phyloP scores from a whole-genome alignment of 805 yeast genomes.

The Kuraishia piskuri region DNA sequence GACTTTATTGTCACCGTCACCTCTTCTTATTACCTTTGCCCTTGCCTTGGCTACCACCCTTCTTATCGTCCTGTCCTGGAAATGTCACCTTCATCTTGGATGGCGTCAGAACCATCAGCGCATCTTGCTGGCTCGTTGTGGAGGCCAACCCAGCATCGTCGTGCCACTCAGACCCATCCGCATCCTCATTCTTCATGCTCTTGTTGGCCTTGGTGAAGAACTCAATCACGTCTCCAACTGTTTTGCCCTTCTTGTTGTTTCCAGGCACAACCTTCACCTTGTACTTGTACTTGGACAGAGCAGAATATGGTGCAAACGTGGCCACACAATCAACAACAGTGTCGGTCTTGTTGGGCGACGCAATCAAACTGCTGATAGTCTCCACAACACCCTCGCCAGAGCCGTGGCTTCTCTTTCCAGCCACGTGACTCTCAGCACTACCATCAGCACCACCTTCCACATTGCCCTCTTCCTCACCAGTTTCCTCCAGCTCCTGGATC shows the following conservation, averaged over 20 bases:
- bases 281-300: conserved; percentile 66
- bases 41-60: conserved; percentile 10
- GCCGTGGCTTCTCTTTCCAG: background rate
- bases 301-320: conserved; percentile 88
- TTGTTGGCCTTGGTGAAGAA: conserved; percentile 35
- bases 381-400: background rate
- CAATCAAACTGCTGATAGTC: conserved; percentile 18
- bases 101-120: conserved; percentile 60
- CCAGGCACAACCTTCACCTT: conserved; percentile 81
- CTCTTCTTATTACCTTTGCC: conserved; percentile 17
- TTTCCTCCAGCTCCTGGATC: conserved; percentile 18
- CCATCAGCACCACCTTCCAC: conserved; percentile 4
- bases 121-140: conserved; percentile 52
- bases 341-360: conserved; percentile 42
- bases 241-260: conserved; percentile 79
- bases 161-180: conserved; percentile 52
- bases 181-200: conserved; percentile 8
- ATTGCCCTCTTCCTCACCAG: conserved; percentile 8
- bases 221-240: conserved; percentile 59
- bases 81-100: conserved; percentile 58
- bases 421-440: background rate
- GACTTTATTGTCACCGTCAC: background rate
- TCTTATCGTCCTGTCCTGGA: conserved; percentile 33
- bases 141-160: conserved; percentile 51
- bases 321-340: conserved; percentile 60